A percentile compares a stretch with the other conserved stretches of the same genome.
Conservation (phyloP, 768 basidiomycete genomes). For the Lenzites betulinus region DNA sequence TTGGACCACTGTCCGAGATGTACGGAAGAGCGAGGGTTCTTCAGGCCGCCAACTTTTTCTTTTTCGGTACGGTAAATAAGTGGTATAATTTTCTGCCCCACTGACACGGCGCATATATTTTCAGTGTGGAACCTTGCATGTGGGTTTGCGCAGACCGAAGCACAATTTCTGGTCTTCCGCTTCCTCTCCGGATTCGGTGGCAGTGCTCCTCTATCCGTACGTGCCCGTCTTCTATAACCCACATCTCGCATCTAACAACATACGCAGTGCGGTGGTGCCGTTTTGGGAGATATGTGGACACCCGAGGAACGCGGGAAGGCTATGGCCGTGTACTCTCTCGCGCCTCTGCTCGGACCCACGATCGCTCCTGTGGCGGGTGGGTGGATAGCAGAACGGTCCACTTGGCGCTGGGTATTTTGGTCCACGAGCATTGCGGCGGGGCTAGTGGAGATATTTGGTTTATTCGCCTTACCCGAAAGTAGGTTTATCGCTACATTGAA, state of each 20-base stretch:
- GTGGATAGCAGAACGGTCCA: conserved; percentile 54
- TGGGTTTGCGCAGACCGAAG: conserved; percentile 60
- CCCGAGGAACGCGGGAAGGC: conserved; percentile 67
- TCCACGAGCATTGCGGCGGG: conserved; percentile 62
- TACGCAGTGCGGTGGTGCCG: conserved; percentile 55
- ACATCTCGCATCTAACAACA: not conserved
- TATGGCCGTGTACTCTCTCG: conserved; percentile 63
- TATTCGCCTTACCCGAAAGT: conserved; percentile 69
- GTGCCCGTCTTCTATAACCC: not conserved
- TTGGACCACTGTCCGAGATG: conserved; percentile 71
- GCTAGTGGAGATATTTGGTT: conserved; percentile 52
- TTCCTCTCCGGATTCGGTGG: conserved; percentile 74
- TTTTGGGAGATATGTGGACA: conserved; percentile 63
- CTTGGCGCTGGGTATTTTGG: conserved; percentile 53
- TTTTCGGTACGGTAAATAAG: conserved; percentile 62
- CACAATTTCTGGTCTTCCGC: conserved; percentile 65
- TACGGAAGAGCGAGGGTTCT: conserved; percentile 66
- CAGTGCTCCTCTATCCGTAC: conserved; percentile 61
- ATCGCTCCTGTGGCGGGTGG: conserved; percentile 66
- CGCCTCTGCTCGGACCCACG: conserved; percentile 67
- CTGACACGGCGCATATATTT: no score
- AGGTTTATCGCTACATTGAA: conserved; percentile 20
- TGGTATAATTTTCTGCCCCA: no score
- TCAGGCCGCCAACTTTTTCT: conserved; percentile 66
- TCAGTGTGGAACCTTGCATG: conserved; percentile 59